phyloP scores from a whole-genome alignment of 1,284 basidiomycete species.

The Hemileia vastatrix region DNA sequence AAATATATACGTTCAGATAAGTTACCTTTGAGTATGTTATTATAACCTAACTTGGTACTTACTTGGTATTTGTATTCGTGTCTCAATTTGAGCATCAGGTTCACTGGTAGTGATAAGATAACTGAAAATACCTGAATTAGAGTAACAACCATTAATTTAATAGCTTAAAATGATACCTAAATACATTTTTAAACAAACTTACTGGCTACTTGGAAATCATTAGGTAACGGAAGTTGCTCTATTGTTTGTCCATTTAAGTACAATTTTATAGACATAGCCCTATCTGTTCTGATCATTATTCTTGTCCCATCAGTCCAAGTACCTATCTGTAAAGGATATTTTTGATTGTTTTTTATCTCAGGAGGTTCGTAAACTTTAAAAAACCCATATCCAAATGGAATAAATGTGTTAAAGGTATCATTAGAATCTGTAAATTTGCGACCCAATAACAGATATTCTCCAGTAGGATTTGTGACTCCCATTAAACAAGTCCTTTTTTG shows the following conservation, averaged over 20 bases:
- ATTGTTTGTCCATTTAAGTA: neutral
- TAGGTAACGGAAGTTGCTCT: neutral
- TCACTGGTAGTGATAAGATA: conserved; percentile 1
- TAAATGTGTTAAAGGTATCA: neutral
- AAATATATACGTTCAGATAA: neutral
- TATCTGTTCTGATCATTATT: conserved; percentile 10
- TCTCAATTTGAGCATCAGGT: neutral
- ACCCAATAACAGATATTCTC: conserved; percentile 9
- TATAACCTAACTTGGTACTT: neutral
- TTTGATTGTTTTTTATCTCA: neutral
- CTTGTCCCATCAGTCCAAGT: conserved; percentile 14
- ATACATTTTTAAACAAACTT: neutral
- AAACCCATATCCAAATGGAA: neutral
- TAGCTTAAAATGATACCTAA: neutral
- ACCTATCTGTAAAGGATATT: conserved; percentile 11
- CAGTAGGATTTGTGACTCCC: conserved; percentile 3
- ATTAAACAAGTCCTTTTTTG: neutral
- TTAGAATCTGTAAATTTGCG: neutral
- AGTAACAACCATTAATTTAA: neutral
- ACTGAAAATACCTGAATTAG: neutral
- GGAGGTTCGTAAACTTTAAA: neutral
- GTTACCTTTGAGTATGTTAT: neutral
- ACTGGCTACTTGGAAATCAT: conserved; percentile 8
- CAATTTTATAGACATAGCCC: conserved; percentile 10
- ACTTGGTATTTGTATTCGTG: conserved; percentile 15